A percentile compares a stretch with the other conserved stretches of the same genome.
phyloP scores from a whole-genome alignment of 305 asterid genomes.

The Fraxinus paxiana region DNA sequence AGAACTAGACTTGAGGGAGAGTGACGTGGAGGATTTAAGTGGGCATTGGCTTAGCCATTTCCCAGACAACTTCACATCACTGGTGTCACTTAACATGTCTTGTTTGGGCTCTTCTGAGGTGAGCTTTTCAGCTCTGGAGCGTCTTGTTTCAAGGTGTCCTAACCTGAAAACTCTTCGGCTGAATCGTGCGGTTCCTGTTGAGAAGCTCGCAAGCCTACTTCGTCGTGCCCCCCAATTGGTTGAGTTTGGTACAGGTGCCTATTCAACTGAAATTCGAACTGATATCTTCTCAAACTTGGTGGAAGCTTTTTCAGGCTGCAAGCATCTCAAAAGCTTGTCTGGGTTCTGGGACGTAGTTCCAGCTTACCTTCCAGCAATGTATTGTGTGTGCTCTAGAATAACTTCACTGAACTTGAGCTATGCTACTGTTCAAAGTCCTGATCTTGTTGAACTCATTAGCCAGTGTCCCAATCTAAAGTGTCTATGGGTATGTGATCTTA shows the following conservation, averaged over 20 bases:
- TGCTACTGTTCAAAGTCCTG: constrained; percentile 67
- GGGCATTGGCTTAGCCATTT: constrained; percentile 93
- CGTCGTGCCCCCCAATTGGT: constrained; percentile 77
- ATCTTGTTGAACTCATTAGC: constrained; percentile 62
- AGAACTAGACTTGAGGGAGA: constrained; percentile 78
- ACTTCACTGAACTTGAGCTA: constrained; percentile 81
- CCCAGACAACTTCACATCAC: constrained; percentile 67
- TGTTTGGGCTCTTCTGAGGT: constrained; percentile 63
- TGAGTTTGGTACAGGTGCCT: constrained; percentile 86
- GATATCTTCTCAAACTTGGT: constrained; percentile 56
- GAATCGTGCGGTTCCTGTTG: constrained; percentile 84
- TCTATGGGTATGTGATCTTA: constrained; percentile 63
- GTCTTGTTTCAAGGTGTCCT: constrained; percentile 72
- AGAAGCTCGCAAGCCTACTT: constrained; percentile 60
- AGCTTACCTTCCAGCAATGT: constrained; percentile 76
- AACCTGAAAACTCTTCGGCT: constrained; percentile 69
- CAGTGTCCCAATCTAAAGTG: constrained; percentile 71
- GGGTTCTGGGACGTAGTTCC: constrained; percentile 93
- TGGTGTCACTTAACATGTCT: constrained; percentile 83
- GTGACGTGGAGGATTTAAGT: constrained; percentile 84
- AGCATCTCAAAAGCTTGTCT: constrained; percentile 66
- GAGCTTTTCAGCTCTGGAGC: constrained; percentile 72
- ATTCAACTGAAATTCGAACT: constrained; percentile 58
- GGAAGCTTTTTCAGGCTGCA: constrained; percentile 67
- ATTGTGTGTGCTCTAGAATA: constrained; percentile 56